Conservation (phyloP, 345 rosid genomes). For the Eucalyptus pauciflora region DNA sequence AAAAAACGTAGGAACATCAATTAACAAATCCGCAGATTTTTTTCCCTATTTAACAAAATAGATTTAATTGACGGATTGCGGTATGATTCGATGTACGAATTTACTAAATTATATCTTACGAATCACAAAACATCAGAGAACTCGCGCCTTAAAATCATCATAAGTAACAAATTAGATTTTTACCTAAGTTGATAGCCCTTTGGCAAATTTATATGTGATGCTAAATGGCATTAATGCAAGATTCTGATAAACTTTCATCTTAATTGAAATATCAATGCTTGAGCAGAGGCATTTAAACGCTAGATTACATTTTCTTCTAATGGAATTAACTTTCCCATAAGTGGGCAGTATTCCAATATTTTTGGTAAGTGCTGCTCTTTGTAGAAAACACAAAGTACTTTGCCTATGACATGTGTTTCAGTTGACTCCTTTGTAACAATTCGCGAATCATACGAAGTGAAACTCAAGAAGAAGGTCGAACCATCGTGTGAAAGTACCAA, state of each 20-base stretch:
- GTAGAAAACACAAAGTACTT: background rate
- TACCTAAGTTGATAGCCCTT: background rate
- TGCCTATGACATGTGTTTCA: background rate
- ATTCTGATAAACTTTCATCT: background rate
- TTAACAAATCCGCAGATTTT: background rate
- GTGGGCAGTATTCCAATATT: background rate
- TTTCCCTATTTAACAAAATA: background rate
- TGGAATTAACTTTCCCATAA: background rate
- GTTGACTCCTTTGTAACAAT: background rate
- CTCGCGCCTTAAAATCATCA: background rate
- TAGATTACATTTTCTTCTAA: background rate
- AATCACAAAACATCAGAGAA: background rate
- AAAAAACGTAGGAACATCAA: background rate
- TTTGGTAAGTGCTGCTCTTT: background rate
- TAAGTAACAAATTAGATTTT: background rate
- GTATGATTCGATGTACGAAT: rapidly evolving
- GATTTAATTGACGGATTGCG: background rate
- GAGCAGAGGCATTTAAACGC: background rate
- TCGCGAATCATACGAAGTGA: background rate
- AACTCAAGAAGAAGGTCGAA: background rate
- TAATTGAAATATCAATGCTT: background rate
- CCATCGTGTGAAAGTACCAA: background rate
- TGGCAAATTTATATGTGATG: background rate
- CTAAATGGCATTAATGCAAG: background rate
- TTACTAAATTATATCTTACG: background rate